Conservation (phyloP, 1,284 basidiomycete species). For the Golubevia pallescens region DNA sequence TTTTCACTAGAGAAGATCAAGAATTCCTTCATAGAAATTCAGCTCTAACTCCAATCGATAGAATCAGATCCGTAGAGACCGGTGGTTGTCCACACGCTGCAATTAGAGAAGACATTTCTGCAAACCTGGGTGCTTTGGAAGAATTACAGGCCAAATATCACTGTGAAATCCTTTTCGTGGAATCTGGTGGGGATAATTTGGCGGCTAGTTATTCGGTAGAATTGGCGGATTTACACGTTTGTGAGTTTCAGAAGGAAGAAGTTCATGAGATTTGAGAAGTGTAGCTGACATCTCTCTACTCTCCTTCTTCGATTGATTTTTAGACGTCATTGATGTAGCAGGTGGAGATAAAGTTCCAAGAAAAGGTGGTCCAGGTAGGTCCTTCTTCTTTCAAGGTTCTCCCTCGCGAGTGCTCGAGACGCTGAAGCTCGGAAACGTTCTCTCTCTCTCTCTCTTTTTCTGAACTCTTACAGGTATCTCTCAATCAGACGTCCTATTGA, state of each 20-base stretch:
- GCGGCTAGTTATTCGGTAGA: constrained; percentile 97
- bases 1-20: constrained; percentile 93
- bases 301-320: not conserved
- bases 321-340: constrained; percentile 71
- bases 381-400: too few species aligned
- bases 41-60: constrained; percentile 76
- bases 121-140: constrained; percentile 93
- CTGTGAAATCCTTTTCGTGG: constrained; percentile 75
- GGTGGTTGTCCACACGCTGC: constrained; percentile 73
- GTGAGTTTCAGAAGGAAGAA: too few species aligned
- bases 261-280: too few species aligned
- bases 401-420: too few species aligned
- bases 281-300: not conserved
- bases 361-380: constrained; percentile 90
- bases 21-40: constrained; percentile 93
- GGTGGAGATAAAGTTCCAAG: constrained; percentile 98
- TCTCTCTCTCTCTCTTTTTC: too few species aligned
- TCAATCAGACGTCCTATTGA: constrained; percentile 88
- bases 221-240: too few species aligned
- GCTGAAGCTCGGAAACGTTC: too few species aligned
- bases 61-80: constrained; percentile 96
- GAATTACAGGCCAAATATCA: constrained; percentile 82
- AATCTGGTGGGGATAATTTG: constrained; percentile 94
- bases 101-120: constrained; percentile 87
- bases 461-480: constrained; percentile 27